Conservation (phyloP, 176 grass and related monocot species). For the Rhynchospora breviuscula region DNA sequence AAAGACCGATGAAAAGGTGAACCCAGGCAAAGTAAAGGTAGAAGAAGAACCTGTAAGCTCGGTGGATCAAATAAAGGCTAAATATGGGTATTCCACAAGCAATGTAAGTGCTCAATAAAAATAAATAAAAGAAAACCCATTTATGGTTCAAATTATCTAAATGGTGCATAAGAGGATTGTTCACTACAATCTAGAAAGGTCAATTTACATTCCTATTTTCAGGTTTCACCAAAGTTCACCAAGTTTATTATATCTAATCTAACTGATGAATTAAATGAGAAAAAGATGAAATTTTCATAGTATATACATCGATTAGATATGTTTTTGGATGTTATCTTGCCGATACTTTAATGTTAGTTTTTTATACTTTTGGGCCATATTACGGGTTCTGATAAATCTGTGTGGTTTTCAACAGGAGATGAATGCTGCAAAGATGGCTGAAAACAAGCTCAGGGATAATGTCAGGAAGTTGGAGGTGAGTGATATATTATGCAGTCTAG, state of each 20-base stretch:
- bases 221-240: background rate
- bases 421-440: conserved; percentile 67
- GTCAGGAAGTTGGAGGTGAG: conserved; percentile 85
- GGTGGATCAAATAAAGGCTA: conserved; percentile 89
- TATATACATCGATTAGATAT: background rate
- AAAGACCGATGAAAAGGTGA: conserved; percentile 61
- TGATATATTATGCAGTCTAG: background rate
- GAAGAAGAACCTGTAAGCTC: conserved; percentile 45
- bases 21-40: conserved; percentile 31
- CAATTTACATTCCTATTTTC: background rate
- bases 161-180: background rate
- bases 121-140: background rate
- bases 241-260: background rate
- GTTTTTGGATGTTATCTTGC: background rate
- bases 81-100: conserved; percentile 77
- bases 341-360: background rate
- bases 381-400: background rate
- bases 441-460: conserved; percentile 79
- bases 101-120: conserved; percentile 44
- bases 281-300: background rate
- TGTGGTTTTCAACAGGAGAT: conserved; percentile 50
- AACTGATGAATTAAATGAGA: background rate
- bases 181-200: background rate
- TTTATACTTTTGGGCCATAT: background rate
- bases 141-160: background rate